Base-by-base conservation (phyloP, 106 monocot genomes). In the Triglochin maritima region DNA sequence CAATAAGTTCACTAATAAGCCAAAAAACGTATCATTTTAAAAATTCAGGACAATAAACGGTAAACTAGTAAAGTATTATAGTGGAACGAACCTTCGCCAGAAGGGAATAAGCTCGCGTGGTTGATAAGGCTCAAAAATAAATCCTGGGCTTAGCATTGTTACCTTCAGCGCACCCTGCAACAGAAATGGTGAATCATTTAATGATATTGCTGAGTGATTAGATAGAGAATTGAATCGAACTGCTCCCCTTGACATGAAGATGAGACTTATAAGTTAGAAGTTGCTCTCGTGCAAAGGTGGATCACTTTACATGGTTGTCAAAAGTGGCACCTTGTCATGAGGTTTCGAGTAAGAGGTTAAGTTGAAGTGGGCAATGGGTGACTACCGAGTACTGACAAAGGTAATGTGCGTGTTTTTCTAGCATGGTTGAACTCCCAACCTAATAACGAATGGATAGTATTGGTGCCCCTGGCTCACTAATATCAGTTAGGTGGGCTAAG, bases 71-170 rank as follows among this genome's bases (percentile, higher is more conserved):
- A 62, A 15, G 8, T 55, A 4, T 9, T 12, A 55, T 4, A 15
- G 46, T 64, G 46, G 5, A 47, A 59, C 59, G 11, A 75, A 90
- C 90, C 86, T 86, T 84, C 67, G 64, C 90, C 81, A 90, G 60
- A 90, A 90, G 47, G 77, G 67, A 75, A 90, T 86, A 29, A 71
- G 77, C 60, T 82, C 86, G 14, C 81, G 76, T 66, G 74, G 84
- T 45, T 77, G 72, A 70, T 90, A 90, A 8, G 90, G 86, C 55
- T 90, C 90, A 71, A 81, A 90, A 9, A 90, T 65, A 70, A 90
- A 79, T 54, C 90, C 90, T 46, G 90, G 86, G 63, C 90, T 90
- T 66, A 75, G 55, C 84, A 90, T 74, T 14, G 79, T 73, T 50
- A 90, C 79, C 64, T 74, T 83, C 64, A 90, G 56, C 17, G 69